Base-by-base conservation (phyloP, 176 grass and related monocot species). In the Olyra latifolia region DNA sequence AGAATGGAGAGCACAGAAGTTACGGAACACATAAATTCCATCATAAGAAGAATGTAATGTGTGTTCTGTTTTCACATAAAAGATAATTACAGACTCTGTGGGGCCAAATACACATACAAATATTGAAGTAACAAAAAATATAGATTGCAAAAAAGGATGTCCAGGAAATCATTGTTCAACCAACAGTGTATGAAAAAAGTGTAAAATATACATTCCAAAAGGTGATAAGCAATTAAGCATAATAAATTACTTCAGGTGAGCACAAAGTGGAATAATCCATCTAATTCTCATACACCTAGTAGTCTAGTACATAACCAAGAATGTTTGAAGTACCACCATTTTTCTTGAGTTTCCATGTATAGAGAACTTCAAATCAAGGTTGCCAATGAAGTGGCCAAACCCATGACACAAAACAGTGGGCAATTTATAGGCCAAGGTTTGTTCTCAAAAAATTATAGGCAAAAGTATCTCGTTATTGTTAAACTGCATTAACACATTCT, bases 221-320 rank as follows among this genome's bases (percentile, higher is more conserved):
- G 4, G 27, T 23, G 27, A 29, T 35, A 35, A 35, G 2, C 32
- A 35, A 1, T 35, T 52, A 49, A 40, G 27, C 60, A 22, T n/a
- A 82, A 39, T 13, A 82, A 82, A 48, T 53, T 82, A 72, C 41
- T 49, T 13, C 19, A 60, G 44, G 19, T 60, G 53, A 82, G 41
- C 25, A 48, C 40, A 81, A 58, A 81, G 25, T 35, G 54, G 25
- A 60, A 81, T 44, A 35, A 70, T 13, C 10, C 38, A 70, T 59
- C 17, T 56, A 32, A 65, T 13, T 78, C 16, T 32, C 15, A 15
- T 50, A 66, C 46, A 66, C 62, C 66, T 35, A 53, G 32, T 35
- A 35, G 32, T 35, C 32, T 2, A 53, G 17, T 8, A 44, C 24
- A 43, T 35, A 87, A 62, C 24, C 17, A 70, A 49, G 6, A 27